phyloP scores from a whole-genome alignment of 306 rosid species.

The Hylodesmum podocarpum region DNA sequence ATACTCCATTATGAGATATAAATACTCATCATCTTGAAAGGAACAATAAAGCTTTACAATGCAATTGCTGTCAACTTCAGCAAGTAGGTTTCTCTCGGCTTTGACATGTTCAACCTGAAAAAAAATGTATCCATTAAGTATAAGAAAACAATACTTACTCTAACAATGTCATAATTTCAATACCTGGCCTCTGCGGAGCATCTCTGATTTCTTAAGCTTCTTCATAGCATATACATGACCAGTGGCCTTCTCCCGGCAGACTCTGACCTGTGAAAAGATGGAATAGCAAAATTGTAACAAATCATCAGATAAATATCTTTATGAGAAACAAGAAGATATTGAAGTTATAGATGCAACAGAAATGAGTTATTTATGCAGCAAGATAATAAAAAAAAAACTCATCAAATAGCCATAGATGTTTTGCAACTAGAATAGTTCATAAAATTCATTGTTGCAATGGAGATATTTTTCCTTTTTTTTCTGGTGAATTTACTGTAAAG shows the following conservation, averaged over 20 bases:
- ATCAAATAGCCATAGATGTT: neutral
- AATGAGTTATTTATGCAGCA: constrained; percentile 16
- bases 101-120: constrained; percentile 87
- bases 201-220: constrained; percentile 88
- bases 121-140: constrained; percentile 30
- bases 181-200: constrained; percentile 95
- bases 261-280: constrained; percentile 63
- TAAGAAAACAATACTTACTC: constrained; percentile 4
- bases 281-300: constrained; percentile 11
- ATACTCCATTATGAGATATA: constrained; percentile 92
- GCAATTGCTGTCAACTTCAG: constrained; percentile 86
- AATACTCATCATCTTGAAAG: constrained; percentile 82
- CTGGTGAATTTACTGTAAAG: no score
- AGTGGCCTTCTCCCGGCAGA: constrained; percentile 77
- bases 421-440: neutral
- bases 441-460: neutral
- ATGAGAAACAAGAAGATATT: constrained; percentile 18
- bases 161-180: constrained; percentile 14
- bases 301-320: neutral
- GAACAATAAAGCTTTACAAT: constrained; percentile 88
- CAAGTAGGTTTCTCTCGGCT: constrained; percentile 91
- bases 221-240: constrained; percentile 92
- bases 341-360: no score
- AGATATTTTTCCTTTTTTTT: no score
- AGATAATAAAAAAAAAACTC: neutral